Evolutionary conservation across 108 stramenopile species (phyloP).

Genomic region (Pinguiococcus pyrenoidosus): DNA sequence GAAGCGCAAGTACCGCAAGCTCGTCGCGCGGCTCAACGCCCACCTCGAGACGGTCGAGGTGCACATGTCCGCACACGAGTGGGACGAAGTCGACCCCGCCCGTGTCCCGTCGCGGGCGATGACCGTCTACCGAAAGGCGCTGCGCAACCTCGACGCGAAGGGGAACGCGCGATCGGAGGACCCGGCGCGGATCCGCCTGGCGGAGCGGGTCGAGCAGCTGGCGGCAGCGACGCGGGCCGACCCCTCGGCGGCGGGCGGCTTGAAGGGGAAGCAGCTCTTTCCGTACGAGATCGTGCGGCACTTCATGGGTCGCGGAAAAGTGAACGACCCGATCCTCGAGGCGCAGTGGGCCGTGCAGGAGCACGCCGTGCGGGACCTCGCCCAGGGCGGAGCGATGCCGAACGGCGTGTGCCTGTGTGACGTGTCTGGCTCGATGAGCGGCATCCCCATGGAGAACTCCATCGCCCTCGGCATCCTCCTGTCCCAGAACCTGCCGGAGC

Average conservation of each 20-base stretch:
- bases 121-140: conserved; percentile 10
- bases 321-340: conserved; percentile 13
- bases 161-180: background rate
- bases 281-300: conserved; percentile 38
- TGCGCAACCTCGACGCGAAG: conserved; percentile 19
- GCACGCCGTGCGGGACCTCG: conserved; percentile 11
- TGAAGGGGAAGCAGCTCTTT: conserved; percentile 32
- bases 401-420: conserved; percentile 36
- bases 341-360: conserved; percentile 35
- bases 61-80: conserved; percentile 12
- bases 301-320: conserved; percentile 4
- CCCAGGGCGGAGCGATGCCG: conserved; percentile 8
- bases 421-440: conserved; percentile 41
- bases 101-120: conserved; percentile 14
- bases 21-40: conserved; percentile 5
- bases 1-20: conserved; percentile 17
- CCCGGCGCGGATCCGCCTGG: conserved; percentile 10
- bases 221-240: background rate
- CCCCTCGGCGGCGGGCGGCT: conserved; percentile 13
- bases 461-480: conserved; percentile 39
- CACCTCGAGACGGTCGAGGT: conserved; percentile 30
- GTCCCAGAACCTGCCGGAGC: conserved; percentile 21
- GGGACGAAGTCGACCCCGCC: conserved; percentile 20
- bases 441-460: conserved; percentile 37
- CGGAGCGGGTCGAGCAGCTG: conserved; percentile 17